A percentile compares a stretch with the other conserved stretches of the same genome.
Evolutionary conservation across 371 early-diverging fungal genomes (phyloP).

Genomic region (Cokeromyces recurvatus): DNA sequence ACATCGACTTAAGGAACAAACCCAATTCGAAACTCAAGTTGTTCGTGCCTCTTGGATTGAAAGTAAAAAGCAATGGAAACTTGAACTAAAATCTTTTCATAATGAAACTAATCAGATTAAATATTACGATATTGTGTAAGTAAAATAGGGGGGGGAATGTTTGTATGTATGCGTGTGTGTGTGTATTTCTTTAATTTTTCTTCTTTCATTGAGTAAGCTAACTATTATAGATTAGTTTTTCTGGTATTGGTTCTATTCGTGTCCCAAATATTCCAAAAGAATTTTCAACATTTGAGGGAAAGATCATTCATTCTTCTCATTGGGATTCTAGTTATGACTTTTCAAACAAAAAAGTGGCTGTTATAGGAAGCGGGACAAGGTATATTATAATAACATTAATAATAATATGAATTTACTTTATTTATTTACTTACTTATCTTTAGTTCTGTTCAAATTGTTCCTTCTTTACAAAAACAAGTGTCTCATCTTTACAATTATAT

Average conservation of each 20-base stretch:
- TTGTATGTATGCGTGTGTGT: too few species aligned
- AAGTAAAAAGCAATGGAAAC: conserved; percentile 39
- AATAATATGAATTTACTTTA: too few species aligned
- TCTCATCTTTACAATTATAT: conserved; percentile 42
- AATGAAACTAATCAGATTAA: too few species aligned
- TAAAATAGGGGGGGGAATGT: background rate
- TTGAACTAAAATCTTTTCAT: conserved; percentile 18
- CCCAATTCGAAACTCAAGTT: conserved; percentile 44
- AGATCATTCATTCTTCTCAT: conserved; percentile 43
- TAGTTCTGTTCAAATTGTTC: conserved; percentile 48
- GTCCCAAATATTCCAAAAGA: conserved; percentile 49
- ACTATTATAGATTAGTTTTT: background rate
- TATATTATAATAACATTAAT: conserved; percentile 3
- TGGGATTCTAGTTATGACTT: conserved; percentile 47
- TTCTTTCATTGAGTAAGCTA: too few species aligned
- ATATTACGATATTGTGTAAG: conserved; percentile 2
- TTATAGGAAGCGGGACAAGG: conserved; percentile 56
- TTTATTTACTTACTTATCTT: background rate
- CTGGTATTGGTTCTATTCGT: conserved; percentile 36
- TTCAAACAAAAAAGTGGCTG: conserved; percentile 45
- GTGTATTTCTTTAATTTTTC: background rate
- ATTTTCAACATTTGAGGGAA: conserved; percentile 42
- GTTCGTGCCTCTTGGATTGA: conserved; percentile 40
- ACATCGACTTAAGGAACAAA: conserved; percentile 41
- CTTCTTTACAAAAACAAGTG: conserved; percentile 33